Evolutionary conservation across 2,329 filamentous ascomycete genomes (phyloP), one percentile per base, ranked within the genome.

Genomic region (Aspergillus jensenii): DNA sequence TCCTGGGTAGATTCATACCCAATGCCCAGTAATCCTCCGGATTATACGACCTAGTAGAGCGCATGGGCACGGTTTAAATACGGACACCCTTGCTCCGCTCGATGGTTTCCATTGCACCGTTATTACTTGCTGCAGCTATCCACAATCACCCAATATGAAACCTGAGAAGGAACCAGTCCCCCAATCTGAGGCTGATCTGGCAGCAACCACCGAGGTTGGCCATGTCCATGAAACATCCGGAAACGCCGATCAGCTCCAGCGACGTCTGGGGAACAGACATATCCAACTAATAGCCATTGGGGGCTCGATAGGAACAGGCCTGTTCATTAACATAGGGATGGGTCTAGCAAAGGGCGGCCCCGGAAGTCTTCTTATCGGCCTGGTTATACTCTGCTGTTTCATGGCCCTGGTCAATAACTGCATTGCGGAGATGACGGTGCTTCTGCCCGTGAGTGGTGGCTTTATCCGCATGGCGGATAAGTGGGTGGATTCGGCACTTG

Each of bases 401-500:
- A 12, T 37, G 12, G 11, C 33, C 33, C 6, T 12, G 11, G 33
- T 37, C 33, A 37, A 37, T 37, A 37, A 37, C 33, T 37, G 33
- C 6, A 37, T 37, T 15, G 33, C 33, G 12, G 33, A 37, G 33
- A 37, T 37, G 33, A 37, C 33, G 2, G 14, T 37, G 1, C 33
- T 37, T 12, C 6, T 14, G 11, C 33, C 33, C 3, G 33, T 37
- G 12, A 12, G 12, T 37, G 33, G 33, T 14, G 33, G 33, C 0
- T 78, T 78, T 51, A 72, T 79, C 45, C 73, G 74, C 14, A 65
- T 78, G 49, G 75, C 73, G 11, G 70, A 74, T 19, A 70, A 75
- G 61, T 80, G 76, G 76, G 78, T 79, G 1, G 78, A 80, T 52
- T 72, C 74, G 37, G 77, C 78, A 2, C 67, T 78, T 19, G 76